Evolutionary conservation across 1,284 basidiomycete species (phyloP), one percentile per base, ranked within the genome.

Genomic region (Phlebopus sp.): DNA sequence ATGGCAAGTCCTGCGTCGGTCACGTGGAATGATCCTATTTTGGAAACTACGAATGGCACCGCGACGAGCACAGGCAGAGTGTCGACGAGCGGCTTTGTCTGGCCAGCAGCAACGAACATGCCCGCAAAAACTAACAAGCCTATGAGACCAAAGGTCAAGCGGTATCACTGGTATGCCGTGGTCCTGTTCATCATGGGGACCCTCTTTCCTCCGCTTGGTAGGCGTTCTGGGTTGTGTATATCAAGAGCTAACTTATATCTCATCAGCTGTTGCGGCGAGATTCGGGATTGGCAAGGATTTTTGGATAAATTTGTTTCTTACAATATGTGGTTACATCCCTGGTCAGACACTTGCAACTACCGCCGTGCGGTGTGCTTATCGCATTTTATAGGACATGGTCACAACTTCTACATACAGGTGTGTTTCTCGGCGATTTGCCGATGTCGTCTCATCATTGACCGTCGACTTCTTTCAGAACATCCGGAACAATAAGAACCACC

Each of bases 261-360:
- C 43, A 30, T 46, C 60, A 94, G 96, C 96, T 53, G 93, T 99
- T 35, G 90, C 92, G 27, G 87, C 92, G 23, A 81, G 96, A 49
- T 99, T 99, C 69, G 96, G 96, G 23, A 82, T 98, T 58, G 94
- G 92, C 4, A 72, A 69, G 37, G 96, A 97, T 69, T 96, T 98
- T 69, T 95, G 90, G 79, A 73, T 98, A 60, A 99, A 99, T 68
- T 68, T 93, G 15, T 62, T 98, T 57, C 70, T 96, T 43, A 97
- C 93, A 27, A 80, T 97, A 50, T 87, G 84, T 64, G 96, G 96
- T 7, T 97, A 92, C 67, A 87, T 92, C 55, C 90, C 90, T 49
- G 90, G 92, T 92, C 53, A 44, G 81, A 15, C 32, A 36, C 30
- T 4, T 35, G 8, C 15, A 19, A 9, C 35, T 14, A n/a, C n/a